Conservation (phyloP, 306 rosid genomes). For the Medicago ruthenica region DNA sequence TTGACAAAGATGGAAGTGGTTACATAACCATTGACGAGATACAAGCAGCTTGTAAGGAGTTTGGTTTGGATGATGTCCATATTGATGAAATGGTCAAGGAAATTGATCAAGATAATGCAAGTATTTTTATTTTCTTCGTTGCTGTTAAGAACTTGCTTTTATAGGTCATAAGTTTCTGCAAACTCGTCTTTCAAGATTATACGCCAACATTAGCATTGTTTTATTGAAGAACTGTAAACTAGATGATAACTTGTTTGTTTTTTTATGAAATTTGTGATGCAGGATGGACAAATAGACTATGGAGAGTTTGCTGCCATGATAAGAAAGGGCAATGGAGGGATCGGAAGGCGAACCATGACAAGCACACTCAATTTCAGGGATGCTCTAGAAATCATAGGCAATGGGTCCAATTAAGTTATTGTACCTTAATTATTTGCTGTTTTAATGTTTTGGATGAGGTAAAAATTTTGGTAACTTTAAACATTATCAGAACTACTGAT, state of each 20-base stretch:
- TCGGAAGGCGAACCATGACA: constrained; percentile 64
- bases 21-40: constrained; percentile 67
- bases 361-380: constrained; percentile 54
- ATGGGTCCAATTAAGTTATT: constrained; percentile 39
- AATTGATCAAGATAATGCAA: constrained; percentile 64
- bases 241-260: constrained; percentile 32
- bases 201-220: constrained; percentile 9
- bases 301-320: constrained; percentile 66
- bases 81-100: constrained; percentile 64
- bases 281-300: constrained; percentile 73
- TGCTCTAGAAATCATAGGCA: constrained; percentile 47
- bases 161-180: not conserved
- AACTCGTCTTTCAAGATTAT: constrained; percentile 17
- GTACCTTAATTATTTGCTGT: constrained; percentile 39
- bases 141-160: not conserved
- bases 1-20: constrained; percentile 68
- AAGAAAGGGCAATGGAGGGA: constrained; percentile 68
- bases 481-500: not conserved
- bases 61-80: constrained; percentile 61
- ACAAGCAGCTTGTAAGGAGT: constrained; percentile 65
- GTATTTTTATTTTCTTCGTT: constrained; percentile 5
- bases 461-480: constrained; percentile 17
- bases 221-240: not conserved
- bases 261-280: constrained; percentile 41
- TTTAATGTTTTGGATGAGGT: constrained; percentile 23